Evolutionary conservation across 2,329 filamentous ascomycete genomes (phyloP).

Genomic region (Pseudohalonectria lignicola): DNA sequence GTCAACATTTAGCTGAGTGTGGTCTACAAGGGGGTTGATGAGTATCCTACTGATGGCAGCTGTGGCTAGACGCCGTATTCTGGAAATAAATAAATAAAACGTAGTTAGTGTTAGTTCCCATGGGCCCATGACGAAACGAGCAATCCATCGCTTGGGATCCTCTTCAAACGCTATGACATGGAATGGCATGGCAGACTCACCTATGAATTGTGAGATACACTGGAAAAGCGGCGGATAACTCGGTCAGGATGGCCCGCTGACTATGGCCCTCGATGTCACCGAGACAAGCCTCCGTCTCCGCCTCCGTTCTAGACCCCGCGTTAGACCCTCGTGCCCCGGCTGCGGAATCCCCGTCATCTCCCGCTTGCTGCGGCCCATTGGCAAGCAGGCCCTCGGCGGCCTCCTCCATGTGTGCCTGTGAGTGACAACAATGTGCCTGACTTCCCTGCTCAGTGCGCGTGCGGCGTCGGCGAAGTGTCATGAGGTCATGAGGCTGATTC

Average conservation of each 20-base stretch:
- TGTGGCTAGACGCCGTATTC: conserved; percentile 1
- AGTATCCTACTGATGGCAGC: conserved; percentile 1
- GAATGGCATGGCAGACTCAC: neutral
- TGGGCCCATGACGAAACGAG: neutral
- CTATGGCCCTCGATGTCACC: neutral
- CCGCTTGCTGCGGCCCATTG: neutral
- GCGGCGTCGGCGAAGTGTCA: neutral
- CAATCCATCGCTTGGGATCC: neutral
- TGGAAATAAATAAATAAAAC: neutral
- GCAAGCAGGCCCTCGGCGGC: neutral
- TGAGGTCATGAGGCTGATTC: too few species aligned
- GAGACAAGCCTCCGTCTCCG: conserved; percentile 2
- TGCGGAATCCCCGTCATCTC: neutral
- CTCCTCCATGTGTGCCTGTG: neutral
- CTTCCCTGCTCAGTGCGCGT: neutral
- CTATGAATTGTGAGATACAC: conserved; percentile 3
- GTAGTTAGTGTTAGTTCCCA: neutral
- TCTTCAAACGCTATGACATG: too few species aligned
- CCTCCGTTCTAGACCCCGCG: neutral
- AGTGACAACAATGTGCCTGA: neutral
- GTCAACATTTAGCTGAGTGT: neutral
- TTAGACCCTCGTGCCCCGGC: too few species aligned
- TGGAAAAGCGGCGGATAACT: neutral
- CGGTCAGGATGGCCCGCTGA: neutral
- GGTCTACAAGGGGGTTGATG: neutral